phyloP scores from a whole-genome alignment of 1,284 basidiomycete genomes.

The Cutaneotrichosporon sp. region DNA sequence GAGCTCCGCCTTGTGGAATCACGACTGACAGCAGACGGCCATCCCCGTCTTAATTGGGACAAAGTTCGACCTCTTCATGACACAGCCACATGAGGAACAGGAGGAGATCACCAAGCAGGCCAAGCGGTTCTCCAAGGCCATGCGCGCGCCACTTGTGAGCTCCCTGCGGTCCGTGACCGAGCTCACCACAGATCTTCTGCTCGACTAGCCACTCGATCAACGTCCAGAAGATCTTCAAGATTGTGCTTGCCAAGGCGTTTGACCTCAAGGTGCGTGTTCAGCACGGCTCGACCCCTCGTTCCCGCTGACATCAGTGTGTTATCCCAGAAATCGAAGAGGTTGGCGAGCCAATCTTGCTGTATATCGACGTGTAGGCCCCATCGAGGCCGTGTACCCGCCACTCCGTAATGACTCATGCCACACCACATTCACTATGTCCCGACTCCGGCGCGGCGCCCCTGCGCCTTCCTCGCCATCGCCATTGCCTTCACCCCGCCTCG shows the following conservation, averaged over 20 bases:
- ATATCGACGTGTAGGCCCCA: slow-evolving; percentile 53
- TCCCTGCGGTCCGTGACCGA: neutral
- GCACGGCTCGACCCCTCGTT: no score
- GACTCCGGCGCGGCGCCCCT: neutral
- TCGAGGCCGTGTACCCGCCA: slow-evolving; percentile 8
- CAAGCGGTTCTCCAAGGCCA: slow-evolving; percentile 93
- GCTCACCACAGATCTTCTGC: slow-evolving; percentile 72
- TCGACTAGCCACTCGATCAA: slow-evolving; percentile 97
- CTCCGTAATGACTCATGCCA: slow-evolving; percentile 15
- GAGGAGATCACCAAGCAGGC: slow-evolving; percentile 99
- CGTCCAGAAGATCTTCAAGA: slow-evolving; percentile 98
- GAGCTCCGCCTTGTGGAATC: slow-evolving; percentile 25
- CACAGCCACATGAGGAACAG: slow-evolving; percentile 93
- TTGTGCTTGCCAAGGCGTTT: slow-evolving; percentile 55
- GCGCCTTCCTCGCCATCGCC: neutral
- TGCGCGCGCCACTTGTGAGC: slow-evolving; percentile 83
- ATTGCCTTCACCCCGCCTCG: neutral
- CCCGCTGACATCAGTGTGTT: slow-evolving; percentile 70
- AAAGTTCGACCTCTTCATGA: slow-evolving; percentile 96
- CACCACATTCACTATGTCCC: slow-evolving; percentile 9
- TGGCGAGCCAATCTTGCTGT: slow-evolving; percentile 88
- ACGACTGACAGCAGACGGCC: slow-evolving; percentile 66
- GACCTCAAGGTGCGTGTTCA: slow-evolving; percentile 50
- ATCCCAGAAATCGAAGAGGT: slow-evolving; percentile 95
- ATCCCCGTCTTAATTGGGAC: slow-evolving; percentile 96